Percentiles rank a stretch among this genome's conserved stretches.
These are phyloP conservation scores for Xerocomus nothofagi DNA, from an alignment of 1,284 basidiomycete species.

Conservation along the genomic window DNA sequence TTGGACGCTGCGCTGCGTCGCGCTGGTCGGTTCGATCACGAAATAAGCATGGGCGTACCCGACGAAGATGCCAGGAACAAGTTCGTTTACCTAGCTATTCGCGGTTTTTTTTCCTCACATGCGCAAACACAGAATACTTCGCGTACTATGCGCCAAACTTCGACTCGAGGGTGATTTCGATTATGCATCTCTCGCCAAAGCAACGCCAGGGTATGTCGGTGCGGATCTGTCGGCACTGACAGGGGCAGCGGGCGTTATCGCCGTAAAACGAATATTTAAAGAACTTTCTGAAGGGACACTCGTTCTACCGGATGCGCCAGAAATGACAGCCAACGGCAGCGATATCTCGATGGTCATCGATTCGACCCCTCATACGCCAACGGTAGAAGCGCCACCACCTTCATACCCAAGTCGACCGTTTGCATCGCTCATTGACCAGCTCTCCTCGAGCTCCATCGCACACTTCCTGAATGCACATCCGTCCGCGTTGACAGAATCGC, in stretches of 20 bases:
- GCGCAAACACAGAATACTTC: conserved; percentile 63
- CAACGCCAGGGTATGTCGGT: conserved; percentile 96
- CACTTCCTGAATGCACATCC: conserved; percentile 89
- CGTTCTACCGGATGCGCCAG: conserved; percentile 45
- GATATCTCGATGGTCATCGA: conserved; percentile 58
- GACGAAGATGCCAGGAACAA: conserved; percentile 88
- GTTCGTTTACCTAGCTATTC: conserved; percentile 46
- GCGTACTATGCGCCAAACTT: conserved; percentile 75
- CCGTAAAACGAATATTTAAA: conserved; percentile 95
- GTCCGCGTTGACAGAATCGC: conserved; percentile 68
- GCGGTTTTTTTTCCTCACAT: background rate
- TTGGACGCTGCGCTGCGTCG: conserved; percentile 90
- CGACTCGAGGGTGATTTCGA: conserved; percentile 82
- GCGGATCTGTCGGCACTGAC: conserved; percentile 92
- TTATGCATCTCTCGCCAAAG: conserved; percentile 80
- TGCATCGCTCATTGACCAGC: conserved; percentile 42
- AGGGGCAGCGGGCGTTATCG: conserved; percentile 92
- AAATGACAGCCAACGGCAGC: conserved; percentile 14
- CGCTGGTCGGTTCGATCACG: conserved; percentile 95
- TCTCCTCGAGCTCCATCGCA: conserved; percentile 73
- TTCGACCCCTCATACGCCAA: conserved; percentile 25
- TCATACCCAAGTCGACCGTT: conserved; percentile 38
- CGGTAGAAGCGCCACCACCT: conserved; percentile 11
- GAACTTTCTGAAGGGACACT: conserved; percentile 72
- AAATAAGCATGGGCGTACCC: conserved; percentile 97